Percentiles rank a stretch among this genome's conserved stretches.
Evolutionary conservation across 129 eudicot species (phyloP).

Genomic region (Apium graveolens): DNA sequence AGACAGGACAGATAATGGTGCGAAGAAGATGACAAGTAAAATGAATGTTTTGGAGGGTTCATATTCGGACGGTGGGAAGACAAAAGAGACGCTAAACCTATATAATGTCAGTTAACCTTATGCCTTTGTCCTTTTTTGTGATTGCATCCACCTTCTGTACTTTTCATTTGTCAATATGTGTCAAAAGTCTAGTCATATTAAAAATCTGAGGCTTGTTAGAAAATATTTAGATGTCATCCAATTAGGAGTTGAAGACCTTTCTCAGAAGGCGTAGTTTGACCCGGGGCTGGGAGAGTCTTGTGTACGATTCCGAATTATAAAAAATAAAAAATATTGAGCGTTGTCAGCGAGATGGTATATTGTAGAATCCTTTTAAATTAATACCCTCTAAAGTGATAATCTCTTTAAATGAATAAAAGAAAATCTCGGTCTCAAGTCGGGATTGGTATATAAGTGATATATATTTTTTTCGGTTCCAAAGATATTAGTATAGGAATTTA

Average conservation of each 20-base stretch:
- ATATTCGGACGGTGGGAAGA: conserved; percentile 6
- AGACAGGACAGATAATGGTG: conserved; percentile 9
- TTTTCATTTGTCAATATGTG: background rate
- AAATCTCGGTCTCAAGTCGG: too few relatives aligned
- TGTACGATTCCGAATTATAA: background rate
- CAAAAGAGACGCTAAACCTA: background rate
- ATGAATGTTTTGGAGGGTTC: background rate
- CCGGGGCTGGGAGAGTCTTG: background rate
- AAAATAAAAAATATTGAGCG: background rate
- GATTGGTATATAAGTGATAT: too few relatives aligned
- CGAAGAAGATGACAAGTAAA: background rate
- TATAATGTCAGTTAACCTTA: background rate
- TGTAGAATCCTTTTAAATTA: too few relatives aligned
- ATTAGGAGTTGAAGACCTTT: background rate
- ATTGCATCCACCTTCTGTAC: background rate
- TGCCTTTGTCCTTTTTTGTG: background rate
- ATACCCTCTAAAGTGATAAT: too few relatives aligned
- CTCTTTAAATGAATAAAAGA: too few relatives aligned
- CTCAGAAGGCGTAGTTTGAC: too few relatives aligned
- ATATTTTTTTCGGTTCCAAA: too few relatives aligned
- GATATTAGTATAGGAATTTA: too few relatives aligned
- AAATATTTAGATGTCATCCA: too few relatives aligned
- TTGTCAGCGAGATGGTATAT: too few relatives aligned
- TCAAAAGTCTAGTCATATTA: background rate
- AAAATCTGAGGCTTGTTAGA: background rate